Evolutionary conservation across 2,329 filamentous ascomycete genomes (phyloP).

Genomic region (Coniella lustricola): DNA sequence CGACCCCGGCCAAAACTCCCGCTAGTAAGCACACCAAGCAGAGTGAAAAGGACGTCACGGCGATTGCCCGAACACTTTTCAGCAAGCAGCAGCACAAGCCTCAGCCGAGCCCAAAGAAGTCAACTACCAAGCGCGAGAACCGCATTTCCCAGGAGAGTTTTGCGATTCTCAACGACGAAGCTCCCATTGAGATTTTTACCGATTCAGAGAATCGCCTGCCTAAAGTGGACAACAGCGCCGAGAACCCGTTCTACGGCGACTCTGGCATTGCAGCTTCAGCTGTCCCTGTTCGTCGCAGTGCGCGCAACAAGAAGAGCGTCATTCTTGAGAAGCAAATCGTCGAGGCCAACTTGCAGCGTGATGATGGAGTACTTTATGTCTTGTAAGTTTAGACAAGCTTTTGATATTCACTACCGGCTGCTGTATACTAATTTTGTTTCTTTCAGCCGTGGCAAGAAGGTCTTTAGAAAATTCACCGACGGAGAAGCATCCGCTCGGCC

Average conservation of each 20-base stretch:
- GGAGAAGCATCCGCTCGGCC: slow-evolving; percentile 27
- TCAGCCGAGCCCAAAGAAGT: slow-evolving; percentile 48
- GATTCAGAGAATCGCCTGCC: slow-evolving; percentile 75
- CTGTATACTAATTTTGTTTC: slow-evolving; percentile 3
- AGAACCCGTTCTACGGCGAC: slow-evolving; percentile 66
- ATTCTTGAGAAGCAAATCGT: slow-evolving; percentile 48
- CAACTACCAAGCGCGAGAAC: slow-evolving; percentile 49
- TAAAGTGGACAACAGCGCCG: slow-evolving; percentile 53
- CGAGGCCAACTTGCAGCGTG: slow-evolving; percentile 50
- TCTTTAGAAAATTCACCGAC: slow-evolving; percentile 61
- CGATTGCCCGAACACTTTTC: slow-evolving; percentile 57
- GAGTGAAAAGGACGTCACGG: slow-evolving; percentile 42
- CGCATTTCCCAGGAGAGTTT: slow-evolving; percentile 53
- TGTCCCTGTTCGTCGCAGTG: slow-evolving; percentile 44
- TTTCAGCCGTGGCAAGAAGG: slow-evolving; percentile 69
- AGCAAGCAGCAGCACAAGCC: slow-evolving; percentile 21
- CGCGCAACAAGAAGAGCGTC: slow-evolving; percentile 41
- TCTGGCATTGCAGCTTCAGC: slow-evolving; percentile 31
- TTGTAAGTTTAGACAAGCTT: slow-evolving; percentile 60
- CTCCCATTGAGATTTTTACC: slow-evolving; percentile 66
- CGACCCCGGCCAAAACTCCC: slow-evolving; percentile 73
- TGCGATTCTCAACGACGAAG: slow-evolving; percentile 46
- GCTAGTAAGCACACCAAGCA: slow-evolving; percentile 51
- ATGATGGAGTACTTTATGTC: slow-evolving; percentile 67
- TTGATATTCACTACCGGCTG: not conserved